Base-by-base conservation (phyloP, 345 rosid genomes). In the Mercurialis annua region DNA sequence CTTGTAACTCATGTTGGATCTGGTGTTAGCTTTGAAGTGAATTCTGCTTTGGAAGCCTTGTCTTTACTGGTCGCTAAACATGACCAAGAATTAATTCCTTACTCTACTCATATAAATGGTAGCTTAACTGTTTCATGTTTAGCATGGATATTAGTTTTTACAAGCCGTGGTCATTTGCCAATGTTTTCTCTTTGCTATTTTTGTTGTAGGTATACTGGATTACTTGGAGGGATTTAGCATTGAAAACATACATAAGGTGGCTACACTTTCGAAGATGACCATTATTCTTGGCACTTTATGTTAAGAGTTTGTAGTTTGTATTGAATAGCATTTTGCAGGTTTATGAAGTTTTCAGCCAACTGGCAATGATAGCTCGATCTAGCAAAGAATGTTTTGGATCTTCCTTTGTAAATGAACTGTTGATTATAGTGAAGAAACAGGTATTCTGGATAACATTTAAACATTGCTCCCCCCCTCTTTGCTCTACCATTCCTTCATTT, bases 1-100 rank as follows among this genome's bases (percentile, higher is more conserved):
- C 77, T 91, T 74, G 81, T 91, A 72, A 84, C 88, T 63, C 97
- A 91, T 78, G 86, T 91, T 55, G 97, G 97, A 74, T 87, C 92
- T 53, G 91, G 85, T 69, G 81, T 87, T 75, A 82, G 69, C 70
- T 79, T 69, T 57, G 96, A 91, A 81, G 87, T 85, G 67, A 80
- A 83, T 77, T 87, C 92, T 77, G 90, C 92, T 77, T 72, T 88
- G 68, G 85, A 91, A 72, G 73, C 82, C 68, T 74, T 91, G 88
- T 76, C 78, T 43, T 71, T 78, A 62, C 83, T 91, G 73, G 89
- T 81, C 11, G 76, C 80, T 58, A 84, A 87, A 79, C 73, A 80
- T 77, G 78, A 84, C 33, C 76, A 50, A 61, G 92, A 91, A 36
- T 54, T 91, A 71, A 81, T 87, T 62, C 84, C 92, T 66, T 84